phyloP scores from a whole-genome alignment of 495 filamentous ascomycete species.

The Cairneyella variabilis region DNA sequence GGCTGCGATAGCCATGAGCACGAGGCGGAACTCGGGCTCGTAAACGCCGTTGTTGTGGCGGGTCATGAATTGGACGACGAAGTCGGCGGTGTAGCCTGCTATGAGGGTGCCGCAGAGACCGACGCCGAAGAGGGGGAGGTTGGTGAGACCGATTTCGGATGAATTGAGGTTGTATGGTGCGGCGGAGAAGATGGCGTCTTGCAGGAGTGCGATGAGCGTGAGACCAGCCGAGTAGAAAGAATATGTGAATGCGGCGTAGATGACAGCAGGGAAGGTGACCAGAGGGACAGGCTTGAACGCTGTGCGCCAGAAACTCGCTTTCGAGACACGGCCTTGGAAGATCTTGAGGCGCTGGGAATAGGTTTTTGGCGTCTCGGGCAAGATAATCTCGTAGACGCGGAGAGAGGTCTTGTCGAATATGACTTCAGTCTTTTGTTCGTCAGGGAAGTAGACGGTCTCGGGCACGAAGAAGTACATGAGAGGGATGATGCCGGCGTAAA shows the following conservation, averaged over 20 bases:
- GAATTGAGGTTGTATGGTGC: slow-evolving; percentile 51
- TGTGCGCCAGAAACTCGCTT: slow-evolving; percentile 42
- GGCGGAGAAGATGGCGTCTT: slow-evolving; percentile 44
- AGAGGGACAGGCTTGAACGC: slow-evolving; percentile 46
- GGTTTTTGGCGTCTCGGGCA: slow-evolving; percentile 19
- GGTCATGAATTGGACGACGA: slow-evolving; percentile 41
- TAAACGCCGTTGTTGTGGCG: slow-evolving; percentile 45
- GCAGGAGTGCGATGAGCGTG: slow-evolving; percentile 46
- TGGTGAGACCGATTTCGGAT: slow-evolving; percentile 44
- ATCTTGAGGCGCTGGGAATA: slow-evolving; percentile 29
- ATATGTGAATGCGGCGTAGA: slow-evolving; percentile 48
- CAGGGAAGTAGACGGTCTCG: slow-evolving; percentile 44
- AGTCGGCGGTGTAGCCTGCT: slow-evolving; percentile 45
- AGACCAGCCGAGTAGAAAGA: slow-evolving; percentile 46
- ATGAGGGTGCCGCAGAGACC: slow-evolving; percentile 42
- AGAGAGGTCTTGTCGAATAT: slow-evolving; percentile 16
- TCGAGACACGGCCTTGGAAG: slow-evolving; percentile 34
- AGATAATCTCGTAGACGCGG: slow-evolving; percentile 12
- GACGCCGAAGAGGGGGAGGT: slow-evolving; percentile 43
- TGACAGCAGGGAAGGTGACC: slow-evolving; percentile 48
- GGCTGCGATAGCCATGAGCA: slow-evolving; percentile 43
- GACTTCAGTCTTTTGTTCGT: slow-evolving; percentile 11
- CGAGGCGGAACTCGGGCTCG: slow-evolving; percentile 52
- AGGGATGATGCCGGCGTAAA: slow-evolving; percentile 44
- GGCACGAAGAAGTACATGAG: slow-evolving; percentile 47